Base-by-base conservation (phyloP, 169 alveolate species). In the Plasmodium vinckei region DNA sequence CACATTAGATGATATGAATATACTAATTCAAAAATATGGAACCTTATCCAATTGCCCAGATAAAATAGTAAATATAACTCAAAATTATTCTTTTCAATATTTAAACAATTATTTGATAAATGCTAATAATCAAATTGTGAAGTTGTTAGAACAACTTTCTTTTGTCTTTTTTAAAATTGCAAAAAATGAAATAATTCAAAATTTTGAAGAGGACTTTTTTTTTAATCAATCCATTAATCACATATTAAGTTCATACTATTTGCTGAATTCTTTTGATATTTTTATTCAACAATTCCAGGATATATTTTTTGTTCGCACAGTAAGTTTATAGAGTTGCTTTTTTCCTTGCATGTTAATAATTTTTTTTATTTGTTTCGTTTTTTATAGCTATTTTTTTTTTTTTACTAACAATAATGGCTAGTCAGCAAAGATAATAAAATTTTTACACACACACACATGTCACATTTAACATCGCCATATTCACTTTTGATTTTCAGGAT, bases 11-110 rank as follows among this genome's bases (percentile, higher is more conserved):
- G 46, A 63, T 25, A 69, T 72, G 42, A 57, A 86, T 54, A 46
- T 69, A 27, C 73, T 86, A 39, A 25, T 86, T 39, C 60, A 25
- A 15, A 68, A 86, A 71, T 86, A 86, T 70, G 91, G 91, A 12
- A 13, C 21, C 1, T 25, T 47, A 69, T 33, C 87, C 0, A 73
- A 57, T 12, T 68, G 87, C 53, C 59, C 63, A 9, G 10, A 86
- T 42, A 60, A 70, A 19, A 65, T 61, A 12, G 39, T 70, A 25
- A 23, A 46, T 13, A 23, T 64, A 9, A 44, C 64, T 69, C 47
- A 69, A 7, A 70, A 86, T 23, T 69, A 57, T 70, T 86, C 91
- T 3, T 59, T 17, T 60, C 64, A 70, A 15, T 23, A 27, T 19
- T 69, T 86, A 53, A 70, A 86, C 65, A 64, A 68, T 46, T 21